Percentiles rank a stretch among this genome's conserved stretches.
These are phyloP conservation scores for Arthrobotrys conoides DNA, from an alignment of 2,329 filamentous ascomycete species.

Conservation along the genomic window DNA sequence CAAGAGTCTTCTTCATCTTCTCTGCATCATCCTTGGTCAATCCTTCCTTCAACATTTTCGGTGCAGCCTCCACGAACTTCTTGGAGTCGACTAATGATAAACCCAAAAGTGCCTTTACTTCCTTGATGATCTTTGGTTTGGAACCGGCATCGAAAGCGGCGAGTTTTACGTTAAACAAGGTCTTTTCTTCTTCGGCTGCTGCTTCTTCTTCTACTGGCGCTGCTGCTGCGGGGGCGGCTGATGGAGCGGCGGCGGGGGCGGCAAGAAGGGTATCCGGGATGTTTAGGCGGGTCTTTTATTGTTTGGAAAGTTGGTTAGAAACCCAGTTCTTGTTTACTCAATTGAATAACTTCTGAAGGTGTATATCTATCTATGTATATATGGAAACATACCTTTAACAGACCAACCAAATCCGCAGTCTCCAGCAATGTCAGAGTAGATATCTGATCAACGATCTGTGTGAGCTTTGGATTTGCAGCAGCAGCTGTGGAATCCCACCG, in stretches of 20 bases:
- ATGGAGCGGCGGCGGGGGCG: constrained; percentile 78
- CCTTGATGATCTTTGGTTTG: constrained; percentile 99
- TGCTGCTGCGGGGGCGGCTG: constrained; percentile 74
- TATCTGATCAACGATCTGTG: constrained; percentile 96
- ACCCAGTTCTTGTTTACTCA: not conserved
- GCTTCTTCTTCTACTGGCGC: constrained; percentile 85
- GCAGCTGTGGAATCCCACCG: constrained; percentile 86
- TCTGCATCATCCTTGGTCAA: constrained; percentile 99
- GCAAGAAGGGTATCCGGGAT: constrained; percentile 98
- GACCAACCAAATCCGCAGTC: constrained; percentile 94
- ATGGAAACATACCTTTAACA: constrained; percentile 81
- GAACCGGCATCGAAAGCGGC: constrained; percentile 86
- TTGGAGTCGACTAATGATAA: constrained; percentile 98
- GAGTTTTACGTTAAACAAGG: constrained; percentile 96
- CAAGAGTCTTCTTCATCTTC: constrained; percentile 96
- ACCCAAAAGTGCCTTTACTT: constrained; percentile 96
- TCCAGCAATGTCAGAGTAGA: constrained; percentile 97
- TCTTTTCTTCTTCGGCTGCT: constrained; percentile 91
- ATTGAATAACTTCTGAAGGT: not conserved
- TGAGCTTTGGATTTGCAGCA: constrained; percentile 87
- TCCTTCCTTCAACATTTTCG: constrained; percentile 99
- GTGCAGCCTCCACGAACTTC: constrained; percentile 99
- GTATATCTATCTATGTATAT: no score
- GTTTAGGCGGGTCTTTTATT: constrained; percentile 85
- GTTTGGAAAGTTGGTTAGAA: not conserved